These are phyloP conservation scores for Colletotrichum phormii DNA, from an alignment of 2,329 filamentous ascomycete genomes.

Conservation along the genomic window DNA sequence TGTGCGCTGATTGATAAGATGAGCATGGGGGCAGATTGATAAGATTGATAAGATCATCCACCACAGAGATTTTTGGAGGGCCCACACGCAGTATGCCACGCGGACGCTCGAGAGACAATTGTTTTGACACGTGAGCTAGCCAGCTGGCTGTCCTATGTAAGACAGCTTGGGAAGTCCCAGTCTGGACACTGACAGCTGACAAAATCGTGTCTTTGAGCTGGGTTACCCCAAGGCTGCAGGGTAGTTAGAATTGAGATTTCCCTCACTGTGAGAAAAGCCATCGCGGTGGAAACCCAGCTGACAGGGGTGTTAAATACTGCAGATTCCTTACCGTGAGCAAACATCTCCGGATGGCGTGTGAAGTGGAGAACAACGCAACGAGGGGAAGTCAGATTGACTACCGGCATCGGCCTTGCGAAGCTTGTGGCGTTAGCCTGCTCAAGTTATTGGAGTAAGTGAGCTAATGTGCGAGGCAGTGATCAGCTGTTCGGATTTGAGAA, in stretches of 20 bases:
- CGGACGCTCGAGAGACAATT: not conserved
- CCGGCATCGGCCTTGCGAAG: not conserved
- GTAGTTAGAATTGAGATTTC: not conserved
- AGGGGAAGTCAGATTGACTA: not conserved
- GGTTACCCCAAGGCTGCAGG: not conserved
- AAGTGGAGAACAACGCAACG: not conserved
- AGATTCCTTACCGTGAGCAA: not conserved
- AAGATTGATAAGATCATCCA: not conserved
- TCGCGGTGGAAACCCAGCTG: not conserved
- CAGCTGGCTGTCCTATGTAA: not conserved
- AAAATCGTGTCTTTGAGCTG: not conserved
- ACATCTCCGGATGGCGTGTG: not conserved
- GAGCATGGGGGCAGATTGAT: not conserved
- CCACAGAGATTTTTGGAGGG: not conserved
- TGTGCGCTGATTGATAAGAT: conserved; percentile 27
- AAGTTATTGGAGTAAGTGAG: not conserved
- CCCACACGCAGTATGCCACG: not conserved
- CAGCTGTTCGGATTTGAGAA: too few species aligned
- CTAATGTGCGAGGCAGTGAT: too few species aligned
- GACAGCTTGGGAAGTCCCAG: not conserved
- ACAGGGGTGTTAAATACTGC: not conserved
- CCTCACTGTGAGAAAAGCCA: not conserved
- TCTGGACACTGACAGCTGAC: not conserved
- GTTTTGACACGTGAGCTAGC: not conserved
- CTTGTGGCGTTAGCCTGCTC: not conserved